A percentile compares a stretch with the other conserved stretches of the same genome.
Evolutionary conservation across 164 flowering plant species (phyloP).

Genomic region (Piper longum): DNA sequence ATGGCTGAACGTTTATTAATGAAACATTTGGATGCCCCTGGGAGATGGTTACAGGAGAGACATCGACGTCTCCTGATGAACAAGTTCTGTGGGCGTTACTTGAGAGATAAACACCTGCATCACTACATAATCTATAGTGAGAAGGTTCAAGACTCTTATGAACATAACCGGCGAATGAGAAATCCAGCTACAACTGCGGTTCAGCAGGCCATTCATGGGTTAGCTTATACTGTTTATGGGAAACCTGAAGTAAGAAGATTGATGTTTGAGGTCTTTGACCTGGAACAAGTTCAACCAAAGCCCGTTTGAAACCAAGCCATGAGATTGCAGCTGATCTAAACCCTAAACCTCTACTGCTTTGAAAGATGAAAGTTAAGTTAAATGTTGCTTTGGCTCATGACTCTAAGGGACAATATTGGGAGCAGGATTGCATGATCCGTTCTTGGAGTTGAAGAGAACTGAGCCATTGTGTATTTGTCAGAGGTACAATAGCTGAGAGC

Average conservation of each 20-base stretch:
- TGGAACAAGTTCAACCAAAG: slow-evolving; percentile 93
- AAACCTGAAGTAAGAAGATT: slow-evolving; percentile 90
- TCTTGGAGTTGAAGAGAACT: too few species aligned
- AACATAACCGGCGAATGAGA: slow-evolving; percentile 70
- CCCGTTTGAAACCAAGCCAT: slow-evolving; percentile 16
- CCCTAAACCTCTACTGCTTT: neutral
- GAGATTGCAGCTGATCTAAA: neutral
- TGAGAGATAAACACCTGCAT: slow-evolving; percentile 78
- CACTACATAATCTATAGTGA: slow-evolving; percentile 60
- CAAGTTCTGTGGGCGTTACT: slow-evolving; percentile 85
- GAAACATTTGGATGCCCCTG: slow-evolving; percentile 99
- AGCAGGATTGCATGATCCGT: too few species aligned
- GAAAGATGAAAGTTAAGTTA: neutral
- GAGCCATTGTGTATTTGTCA: too few species aligned
- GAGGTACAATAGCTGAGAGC: too few species aligned
- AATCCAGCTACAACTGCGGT: slow-evolving; percentile 90
- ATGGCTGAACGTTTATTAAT: slow-evolving; percentile 90
- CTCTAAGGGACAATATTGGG: too few species aligned
- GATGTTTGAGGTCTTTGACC: slow-evolving; percentile 97
- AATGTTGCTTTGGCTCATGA: too few species aligned
- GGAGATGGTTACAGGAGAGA: slow-evolving; percentile 74
- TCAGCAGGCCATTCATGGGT: slow-evolving; percentile 90
- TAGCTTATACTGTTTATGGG: slow-evolving; percentile 74
- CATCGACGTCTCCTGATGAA: slow-evolving; percentile 80
- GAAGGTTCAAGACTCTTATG: slow-evolving; percentile 68